phyloP scores from a whole-genome alignment of 1,139 yeast species.

The Kodamaea plutei region DNA sequence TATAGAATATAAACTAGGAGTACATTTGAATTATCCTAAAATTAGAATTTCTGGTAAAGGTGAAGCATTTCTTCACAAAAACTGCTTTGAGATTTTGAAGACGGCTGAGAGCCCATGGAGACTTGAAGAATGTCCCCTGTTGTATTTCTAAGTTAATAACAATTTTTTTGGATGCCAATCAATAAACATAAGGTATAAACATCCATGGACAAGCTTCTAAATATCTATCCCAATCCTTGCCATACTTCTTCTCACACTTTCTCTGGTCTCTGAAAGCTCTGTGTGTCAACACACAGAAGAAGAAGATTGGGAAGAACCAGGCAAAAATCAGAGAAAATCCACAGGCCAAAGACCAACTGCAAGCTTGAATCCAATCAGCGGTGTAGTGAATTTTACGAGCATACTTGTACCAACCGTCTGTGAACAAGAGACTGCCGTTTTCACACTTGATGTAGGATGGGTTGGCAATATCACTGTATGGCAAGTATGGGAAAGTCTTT shows the following conservation, averaged over 20 bases:
- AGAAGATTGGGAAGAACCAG: conserved; percentile 93
- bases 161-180: too few species aligned
- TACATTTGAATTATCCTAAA: too few species aligned
- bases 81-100: too few species aligned
- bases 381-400: conserved; percentile 96
- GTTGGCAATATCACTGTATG: conserved; percentile 72
- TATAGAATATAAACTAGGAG: too few species aligned
- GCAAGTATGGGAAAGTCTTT: conserved; percentile 90
- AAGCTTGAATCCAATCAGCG: conserved; percentile 84
- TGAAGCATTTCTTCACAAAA: too few species aligned
- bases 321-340: conserved; percentile 88
- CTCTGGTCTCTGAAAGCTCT: conserved; percentile 83
- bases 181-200: conserved; percentile 84
- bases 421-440: conserved; percentile 76
- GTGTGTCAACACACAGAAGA: conserved; percentile 80
- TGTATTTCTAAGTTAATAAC: too few species aligned
- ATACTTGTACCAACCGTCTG: conserved; percentile 90
- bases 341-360: conserved; percentile 89
- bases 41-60: too few species aligned
- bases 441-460: conserved; percentile 83
- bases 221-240: conserved; percentile 89
- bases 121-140: too few species aligned
- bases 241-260: conserved; percentile 83
- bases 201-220: conserved; percentile 84
- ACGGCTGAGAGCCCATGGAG: too few species aligned